phyloP scores from a whole-genome alignment of 805 yeast species.

The Kuraishia borneana region DNA sequence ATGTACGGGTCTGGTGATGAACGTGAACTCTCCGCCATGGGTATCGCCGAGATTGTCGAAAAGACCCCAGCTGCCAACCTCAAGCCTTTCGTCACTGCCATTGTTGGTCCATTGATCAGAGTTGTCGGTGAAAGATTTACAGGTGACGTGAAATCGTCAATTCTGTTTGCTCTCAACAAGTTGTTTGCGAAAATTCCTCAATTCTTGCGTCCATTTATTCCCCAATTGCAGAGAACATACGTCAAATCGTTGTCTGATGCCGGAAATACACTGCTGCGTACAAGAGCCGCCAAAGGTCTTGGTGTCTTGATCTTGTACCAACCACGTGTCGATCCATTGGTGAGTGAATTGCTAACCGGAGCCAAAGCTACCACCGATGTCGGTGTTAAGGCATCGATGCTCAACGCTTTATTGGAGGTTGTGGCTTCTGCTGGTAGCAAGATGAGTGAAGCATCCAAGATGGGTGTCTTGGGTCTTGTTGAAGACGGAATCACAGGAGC shows the following conservation, averaged over 20 bases:
- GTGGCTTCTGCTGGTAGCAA: slow-evolving; percentile 69
- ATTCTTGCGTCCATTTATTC: slow-evolving; percentile 88
- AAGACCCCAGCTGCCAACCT: slow-evolving; percentile 76
- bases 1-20: slow-evolving; percentile 85
- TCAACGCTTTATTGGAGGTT: slow-evolving; percentile 76
- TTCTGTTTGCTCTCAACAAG: slow-evolving; percentile 70
- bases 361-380: slow-evolving; percentile 52
- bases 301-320: slow-evolving; percentile 83
- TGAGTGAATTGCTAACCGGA: slow-evolving; percentile 71
- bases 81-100: slow-evolving; percentile 81
- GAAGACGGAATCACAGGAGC: slow-evolving; percentile 53
- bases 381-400: slow-evolving; percentile 78
- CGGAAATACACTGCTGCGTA: slow-evolving; percentile 57
- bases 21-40: slow-evolving; percentile 79
- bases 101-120: slow-evolving; percentile 96
- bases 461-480: slow-evolving; percentile 56
- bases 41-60: slow-evolving; percentile 76
- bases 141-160: slow-evolving; percentile 90
- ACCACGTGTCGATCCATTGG: slow-evolving; percentile 89
- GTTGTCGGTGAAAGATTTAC: slow-evolving; percentile 93
- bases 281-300: slow-evolving; percentile 81
- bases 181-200: slow-evolving; percentile 79
- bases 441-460: slow-evolving; percentile 64
- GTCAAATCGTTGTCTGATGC: slow-evolving; percentile 83
- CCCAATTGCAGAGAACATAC: slow-evolving; percentile 95